Evolutionary conservation across 768 basidiomycete genomes (phyloP).

Genomic region (Tylopilus vinaceipallidus): DNA sequence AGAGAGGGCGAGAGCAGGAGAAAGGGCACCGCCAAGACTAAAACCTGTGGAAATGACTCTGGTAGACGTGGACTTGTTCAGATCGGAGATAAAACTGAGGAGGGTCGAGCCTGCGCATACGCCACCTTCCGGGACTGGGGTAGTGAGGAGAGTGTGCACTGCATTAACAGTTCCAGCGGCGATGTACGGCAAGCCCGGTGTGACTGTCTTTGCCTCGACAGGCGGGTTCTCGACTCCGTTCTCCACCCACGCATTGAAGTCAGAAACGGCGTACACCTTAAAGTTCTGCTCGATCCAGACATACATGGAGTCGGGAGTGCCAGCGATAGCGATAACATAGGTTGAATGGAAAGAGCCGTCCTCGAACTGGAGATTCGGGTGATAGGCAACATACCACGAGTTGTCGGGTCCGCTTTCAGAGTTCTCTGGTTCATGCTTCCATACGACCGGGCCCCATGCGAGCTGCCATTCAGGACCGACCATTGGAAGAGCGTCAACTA

Average conservation of each 20-base stretch:
- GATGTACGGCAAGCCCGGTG: background rate
- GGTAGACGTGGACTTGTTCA: background rate
- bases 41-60: slow-evolving; percentile 11
- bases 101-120: background rate
- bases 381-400: too few species aligned
- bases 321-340: slow-evolving; percentile 13
- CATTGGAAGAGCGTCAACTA: background rate
- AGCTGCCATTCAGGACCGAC: background rate
- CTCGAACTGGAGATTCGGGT: slow-evolving; percentile 9
- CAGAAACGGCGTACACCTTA: slow-evolving; percentile 2
- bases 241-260: slow-evolving; percentile 11
- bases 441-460: too few species aligned
- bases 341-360: slow-evolving; percentile 7
- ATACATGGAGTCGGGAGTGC: slow-evolving; percentile 1
- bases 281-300: slow-evolving; percentile 5
- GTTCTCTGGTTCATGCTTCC: slow-evolving; percentile 9
- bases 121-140: background rate
- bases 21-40: too few species aligned
- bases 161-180: background rate
- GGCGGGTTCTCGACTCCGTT: background rate
- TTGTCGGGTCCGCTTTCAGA: slow-evolving; percentile 7
- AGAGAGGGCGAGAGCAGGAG: slow-evolving; percentile 13
- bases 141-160: slow-evolving; percentile 3
- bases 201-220: background rate
- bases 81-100: slow-evolving; percentile 10